A percentile compares a stretch with the other conserved stretches of the same genome.
Evolutionary conservation across 306 rosid species (phyloP).

Genomic region (Delonix regia): DNA sequence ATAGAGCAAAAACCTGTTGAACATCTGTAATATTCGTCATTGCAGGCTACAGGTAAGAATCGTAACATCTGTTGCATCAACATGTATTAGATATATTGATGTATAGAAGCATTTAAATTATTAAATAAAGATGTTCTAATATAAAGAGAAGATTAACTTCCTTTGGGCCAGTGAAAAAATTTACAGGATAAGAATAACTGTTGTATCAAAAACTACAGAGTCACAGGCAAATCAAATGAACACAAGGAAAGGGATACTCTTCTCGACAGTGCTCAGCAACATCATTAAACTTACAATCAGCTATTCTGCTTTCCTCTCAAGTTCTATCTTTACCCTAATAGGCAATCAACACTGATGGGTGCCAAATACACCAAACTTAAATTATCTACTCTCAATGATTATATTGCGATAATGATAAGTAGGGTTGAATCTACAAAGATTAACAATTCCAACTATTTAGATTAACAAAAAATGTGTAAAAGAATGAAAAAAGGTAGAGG

Average conservation of each 20-base stretch:
- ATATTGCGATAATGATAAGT: too few species aligned
- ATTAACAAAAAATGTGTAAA: too few species aligned
- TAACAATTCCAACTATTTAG: too few species aligned
- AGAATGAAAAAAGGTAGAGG: too few species aligned
- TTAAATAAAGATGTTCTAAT: not conserved
- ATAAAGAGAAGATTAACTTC: not conserved
- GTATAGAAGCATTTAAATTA: not conserved
- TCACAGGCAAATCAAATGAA: not conserved
- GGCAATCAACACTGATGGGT: not conserved
- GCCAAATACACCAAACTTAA: too few species aligned
- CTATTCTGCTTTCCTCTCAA: constrained; percentile 70
- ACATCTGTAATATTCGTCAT: too few species aligned
- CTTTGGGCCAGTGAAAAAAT: not conserved
- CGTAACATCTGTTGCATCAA: constrained; percentile 55
- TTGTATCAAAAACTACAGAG: not conserved
- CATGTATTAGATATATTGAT: not conserved
- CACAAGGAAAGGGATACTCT: constrained; percentile 6
- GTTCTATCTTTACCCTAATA: constrained; percentile 65
- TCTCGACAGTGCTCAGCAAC: constrained; percentile 74
- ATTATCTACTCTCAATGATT: too few species aligned
- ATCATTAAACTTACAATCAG: constrained; percentile 75
- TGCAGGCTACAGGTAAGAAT: too few species aligned
- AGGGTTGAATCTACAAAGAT: too few species aligned
- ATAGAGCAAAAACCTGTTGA: constrained; percentile 49
- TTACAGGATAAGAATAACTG: not conserved